Conservation (phyloP, 108 stramenopile genomes). For the Fragilariopsis cylindrus region DNA sequence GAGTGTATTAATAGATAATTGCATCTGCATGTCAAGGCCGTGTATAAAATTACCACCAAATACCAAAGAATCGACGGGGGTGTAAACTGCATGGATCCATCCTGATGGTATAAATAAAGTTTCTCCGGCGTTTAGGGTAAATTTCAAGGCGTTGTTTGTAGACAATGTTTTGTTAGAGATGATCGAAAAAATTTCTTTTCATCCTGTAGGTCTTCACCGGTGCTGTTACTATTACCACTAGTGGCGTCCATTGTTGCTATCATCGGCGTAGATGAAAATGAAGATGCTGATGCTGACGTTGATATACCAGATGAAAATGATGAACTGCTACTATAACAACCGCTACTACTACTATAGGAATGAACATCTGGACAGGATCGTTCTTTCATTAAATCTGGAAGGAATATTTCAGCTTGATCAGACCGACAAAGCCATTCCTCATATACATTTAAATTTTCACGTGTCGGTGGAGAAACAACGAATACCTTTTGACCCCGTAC, state of each 20-base stretch:
- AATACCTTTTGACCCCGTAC: slow-evolving; percentile 83
- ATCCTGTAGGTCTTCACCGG: no score
- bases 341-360: neutral
- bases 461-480: slow-evolving; percentile 73
- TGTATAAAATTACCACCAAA: slow-evolving; percentile 92
- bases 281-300: no score
- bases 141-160: slow-evolving; percentile 35
- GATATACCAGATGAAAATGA: no score
- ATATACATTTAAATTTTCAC: slow-evolving; percentile 68
- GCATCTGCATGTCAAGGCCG: slow-evolving; percentile 47
- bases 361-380: neutral
- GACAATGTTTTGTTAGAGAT: neutral
- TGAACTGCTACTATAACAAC: no score
- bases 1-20: slow-evolving; percentile 50
- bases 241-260: neutral
- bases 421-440: slow-evolving; percentile 77
- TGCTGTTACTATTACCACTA: neutral
- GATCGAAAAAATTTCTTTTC: no score
- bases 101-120: slow-evolving; percentile 89
- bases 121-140: slow-evolving; percentile 62
- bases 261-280: neutral
- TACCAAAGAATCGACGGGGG: slow-evolving; percentile 82
- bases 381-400: slow-evolving; percentile 49
- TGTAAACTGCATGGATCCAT: slow-evolving; percentile 95
- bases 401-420: slow-evolving; percentile 57